Percentiles rank a stretch among this genome's conserved stretches.
Conservation (phyloP, 169 alveolate genomes). For the Eimeria necatrix region DNA sequence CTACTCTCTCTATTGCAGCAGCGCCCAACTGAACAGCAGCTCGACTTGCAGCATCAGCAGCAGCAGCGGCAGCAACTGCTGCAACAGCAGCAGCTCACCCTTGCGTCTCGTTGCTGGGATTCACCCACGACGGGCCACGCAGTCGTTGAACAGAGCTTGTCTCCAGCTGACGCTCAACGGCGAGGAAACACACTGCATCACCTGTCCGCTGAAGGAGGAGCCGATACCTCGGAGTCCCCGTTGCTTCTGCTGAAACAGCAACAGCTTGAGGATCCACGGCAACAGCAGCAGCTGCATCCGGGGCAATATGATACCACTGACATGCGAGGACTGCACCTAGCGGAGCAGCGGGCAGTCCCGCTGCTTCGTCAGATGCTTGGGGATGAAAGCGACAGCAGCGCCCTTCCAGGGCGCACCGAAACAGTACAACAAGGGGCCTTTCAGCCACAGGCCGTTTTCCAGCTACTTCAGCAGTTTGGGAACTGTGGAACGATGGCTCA, state of each 20-base stretch:
- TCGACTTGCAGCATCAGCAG: conserved; percentile 23
- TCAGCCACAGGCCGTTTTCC: conserved; percentile 13
- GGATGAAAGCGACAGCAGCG: conserved; percentile 1
- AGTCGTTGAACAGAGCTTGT: background rate
- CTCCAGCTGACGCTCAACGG: background rate
- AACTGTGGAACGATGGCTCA: background rate
- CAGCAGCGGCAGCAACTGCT: conserved; percentile 46
- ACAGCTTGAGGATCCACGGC: conserved; percentile 6
- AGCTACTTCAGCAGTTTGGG: background rate
- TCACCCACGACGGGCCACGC: background rate
- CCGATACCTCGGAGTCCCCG: background rate
- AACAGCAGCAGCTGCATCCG: conserved; percentile 47
- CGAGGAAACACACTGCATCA: background rate
- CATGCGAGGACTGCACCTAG: background rate
- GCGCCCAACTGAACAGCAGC: background rate
- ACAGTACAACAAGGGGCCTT: background rate
- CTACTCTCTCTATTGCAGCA: conserved; percentile 23
- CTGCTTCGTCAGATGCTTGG: background rate
- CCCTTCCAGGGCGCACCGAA: background rate
- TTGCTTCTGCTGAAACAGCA: conserved; percentile 30
- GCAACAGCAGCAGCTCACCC: conserved; percentile 26
- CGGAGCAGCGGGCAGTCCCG: background rate
- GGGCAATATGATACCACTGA: background rate
- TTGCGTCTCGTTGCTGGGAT: background rate
- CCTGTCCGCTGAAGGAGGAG: background rate